Evolutionary conservation across 169 alveolate species (phyloP), one percentile per base, ranked within the genome.

Genomic region (Blepharisma undulans): DNA sequence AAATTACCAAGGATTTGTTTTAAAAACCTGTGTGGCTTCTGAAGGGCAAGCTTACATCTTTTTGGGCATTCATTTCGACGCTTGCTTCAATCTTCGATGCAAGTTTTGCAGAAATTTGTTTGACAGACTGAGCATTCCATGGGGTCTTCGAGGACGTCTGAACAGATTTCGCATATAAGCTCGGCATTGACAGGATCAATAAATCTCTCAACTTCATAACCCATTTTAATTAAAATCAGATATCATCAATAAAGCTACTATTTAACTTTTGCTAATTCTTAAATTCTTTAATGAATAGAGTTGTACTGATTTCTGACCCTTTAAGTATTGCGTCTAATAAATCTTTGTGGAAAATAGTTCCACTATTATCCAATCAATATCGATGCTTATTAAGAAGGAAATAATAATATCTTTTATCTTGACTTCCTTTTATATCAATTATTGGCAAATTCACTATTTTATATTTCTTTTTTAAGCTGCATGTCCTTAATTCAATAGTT

Each of bases 111-210:
- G 61, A 66, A 86, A 32, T 25, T 25, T 25, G 80, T 86, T 66
- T 86, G 71, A 34, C 90, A 86, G 7, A 30, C n/a, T 30, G 22
- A 21, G 36, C 90, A 86, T 36, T 86, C 90, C 29, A 86, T 32
- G 14, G 90, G 90, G n/a, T 86, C 90, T 19, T 86, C 90, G 6
- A 72, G 82, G 16, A 86, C 90, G 36, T 29, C 59, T 66, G 72
- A 29, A 36, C 90, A 86, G 48, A 86, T 86, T 19, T 36, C 27
- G 34, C 90, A 86, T n/a, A 86, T 36, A 0, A 86, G 34, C 25
- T 86, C 90, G 10, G 34, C 66, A 32, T 36, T 72, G 27, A 86
- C 59, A 22, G 80, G 12, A n/a, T 86, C 90, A 22, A 30, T 27
- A 72, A 86, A 86, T 30, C 82, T 22, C 30, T 86, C 90, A 14